Evolutionary conservation across 257 asterid species (phyloP).

Genomic region (Orobanche coerulescens): DNA sequence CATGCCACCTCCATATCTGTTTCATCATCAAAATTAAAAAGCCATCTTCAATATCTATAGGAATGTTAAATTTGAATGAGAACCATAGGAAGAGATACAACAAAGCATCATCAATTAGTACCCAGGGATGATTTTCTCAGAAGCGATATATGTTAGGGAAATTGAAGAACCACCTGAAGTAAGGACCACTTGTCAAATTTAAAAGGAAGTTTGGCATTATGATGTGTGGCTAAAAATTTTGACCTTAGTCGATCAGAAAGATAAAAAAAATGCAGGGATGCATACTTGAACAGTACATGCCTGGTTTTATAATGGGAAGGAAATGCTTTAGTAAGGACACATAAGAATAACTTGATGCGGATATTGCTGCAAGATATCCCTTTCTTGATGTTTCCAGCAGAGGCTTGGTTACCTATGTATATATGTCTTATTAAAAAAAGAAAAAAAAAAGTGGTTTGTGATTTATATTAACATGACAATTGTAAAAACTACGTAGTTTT

Average conservation of each 20-base stretch:
- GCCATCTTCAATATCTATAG: not conserved
- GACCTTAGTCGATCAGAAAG: not conserved
- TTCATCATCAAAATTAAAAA: too few species aligned
- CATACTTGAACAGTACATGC: not conserved
- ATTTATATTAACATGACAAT: not conserved
- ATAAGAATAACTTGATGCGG: not conserved
- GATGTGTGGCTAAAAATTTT: not conserved
- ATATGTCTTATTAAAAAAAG: too few species aligned
- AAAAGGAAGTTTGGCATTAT: not conserved
- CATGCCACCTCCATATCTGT: conserved; percentile 1
- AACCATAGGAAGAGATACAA: not conserved
- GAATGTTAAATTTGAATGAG: not conserved
- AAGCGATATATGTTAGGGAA: not conserved
- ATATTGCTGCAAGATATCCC: not conserved
- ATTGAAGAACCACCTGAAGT: conserved; percentile 12
- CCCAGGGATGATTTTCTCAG: not conserved
- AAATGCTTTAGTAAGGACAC: not conserved
- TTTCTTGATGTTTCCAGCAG: not conserved
- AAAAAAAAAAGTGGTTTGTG: not conserved
- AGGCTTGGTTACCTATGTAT: not conserved
- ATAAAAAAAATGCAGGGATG: not conserved
- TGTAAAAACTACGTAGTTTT: conserved; percentile 5
- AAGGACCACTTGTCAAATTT: conserved; percentile 17
- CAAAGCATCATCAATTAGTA: conserved; percentile 4
- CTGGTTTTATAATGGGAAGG: not conserved